Conservation (phyloP, 805 yeast species). For the Candida patagonica region DNA sequence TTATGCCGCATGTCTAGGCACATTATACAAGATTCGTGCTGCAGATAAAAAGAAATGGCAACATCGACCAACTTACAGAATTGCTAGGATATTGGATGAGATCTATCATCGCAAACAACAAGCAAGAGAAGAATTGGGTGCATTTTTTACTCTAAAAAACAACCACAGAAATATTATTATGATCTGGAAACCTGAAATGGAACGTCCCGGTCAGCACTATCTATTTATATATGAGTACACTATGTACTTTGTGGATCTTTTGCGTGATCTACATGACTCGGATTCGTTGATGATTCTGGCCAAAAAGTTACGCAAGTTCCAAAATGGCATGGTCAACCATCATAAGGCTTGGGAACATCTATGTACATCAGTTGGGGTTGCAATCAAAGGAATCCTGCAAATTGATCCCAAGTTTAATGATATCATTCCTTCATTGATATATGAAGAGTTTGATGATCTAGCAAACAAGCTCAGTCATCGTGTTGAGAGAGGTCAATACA, state of each 20-base stretch:
- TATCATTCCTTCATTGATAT: constrained; percentile 37
- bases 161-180: constrained; percentile 61
- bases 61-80: constrained; percentile 68
- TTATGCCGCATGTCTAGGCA: constrained; percentile 33
- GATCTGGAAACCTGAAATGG: constrained; percentile 90
- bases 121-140: constrained; percentile 58
- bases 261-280: constrained; percentile 46
- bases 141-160: constrained; percentile 55
- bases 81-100: constrained; percentile 52
- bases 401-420: constrained; percentile 46
- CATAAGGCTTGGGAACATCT: constrained; percentile 58
- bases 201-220: constrained; percentile 89
- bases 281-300: constrained; percentile 50
- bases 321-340: constrained; percentile 64
- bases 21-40: constrained; percentile 39
- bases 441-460: constrained; percentile 35
- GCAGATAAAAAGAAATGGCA: constrained; percentile 87
- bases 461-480: constrained; percentile 24
- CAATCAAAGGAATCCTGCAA: constrained; percentile 37
- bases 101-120: constrained; percentile 42
- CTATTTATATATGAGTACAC: constrained; percentile 66
- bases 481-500: constrained; percentile 22
- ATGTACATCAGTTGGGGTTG: constrained; percentile 42
- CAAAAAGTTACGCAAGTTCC: constrained; percentile 68
- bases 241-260: constrained; percentile 47